Conservation (phyloP, 805 yeast species). For the Saturnispora besseyi region DNA sequence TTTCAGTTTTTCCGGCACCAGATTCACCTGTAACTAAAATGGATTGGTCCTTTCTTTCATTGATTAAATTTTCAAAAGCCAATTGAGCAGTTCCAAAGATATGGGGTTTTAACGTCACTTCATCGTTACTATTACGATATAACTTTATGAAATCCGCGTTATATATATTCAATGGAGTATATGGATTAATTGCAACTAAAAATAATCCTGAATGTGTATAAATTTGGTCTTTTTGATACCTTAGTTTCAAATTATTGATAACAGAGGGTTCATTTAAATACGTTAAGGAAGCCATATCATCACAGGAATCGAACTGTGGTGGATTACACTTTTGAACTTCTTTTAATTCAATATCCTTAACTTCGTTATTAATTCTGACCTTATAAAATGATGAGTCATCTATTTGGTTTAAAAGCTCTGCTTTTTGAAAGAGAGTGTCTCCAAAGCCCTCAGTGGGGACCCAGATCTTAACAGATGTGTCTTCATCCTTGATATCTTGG, state of each 20-base stretch:
- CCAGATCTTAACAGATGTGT: background rate
- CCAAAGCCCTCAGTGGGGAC: conserved; percentile 26
- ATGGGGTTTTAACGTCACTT: conserved; percentile 52
- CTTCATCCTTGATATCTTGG: background rate
- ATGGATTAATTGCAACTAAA: conserved; percentile 92
- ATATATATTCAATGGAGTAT: conserved; percentile 65
- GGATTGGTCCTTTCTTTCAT: conserved; percentile 69
- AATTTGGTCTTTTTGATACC: conserved; percentile 72
- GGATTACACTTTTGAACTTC: conserved; percentile 72
- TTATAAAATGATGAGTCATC: conserved; percentile 24
- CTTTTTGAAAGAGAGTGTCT: conserved; percentile 50
- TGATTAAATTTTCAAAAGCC: conserved; percentile 68
- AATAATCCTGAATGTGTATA: conserved; percentile 95
- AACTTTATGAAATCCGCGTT: conserved; percentile 44
- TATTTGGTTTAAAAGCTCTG: conserved; percentile 39
- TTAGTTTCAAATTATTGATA: conserved; percentile 66
- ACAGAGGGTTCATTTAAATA: conserved; percentile 93
- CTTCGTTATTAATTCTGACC: conserved; percentile 13
- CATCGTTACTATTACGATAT: conserved; percentile 27
- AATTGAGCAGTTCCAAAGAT: conserved; percentile 84
- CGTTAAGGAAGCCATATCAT: conserved; percentile 93
- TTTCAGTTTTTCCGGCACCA: conserved; percentile 98
- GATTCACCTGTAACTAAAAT: conserved; percentile 97
- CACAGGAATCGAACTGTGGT: conserved; percentile 76
- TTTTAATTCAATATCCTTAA: conserved; percentile 21